Conservation (phyloP, 1,284 basidiomycete species). For the Tilletia walkeri region DNA sequence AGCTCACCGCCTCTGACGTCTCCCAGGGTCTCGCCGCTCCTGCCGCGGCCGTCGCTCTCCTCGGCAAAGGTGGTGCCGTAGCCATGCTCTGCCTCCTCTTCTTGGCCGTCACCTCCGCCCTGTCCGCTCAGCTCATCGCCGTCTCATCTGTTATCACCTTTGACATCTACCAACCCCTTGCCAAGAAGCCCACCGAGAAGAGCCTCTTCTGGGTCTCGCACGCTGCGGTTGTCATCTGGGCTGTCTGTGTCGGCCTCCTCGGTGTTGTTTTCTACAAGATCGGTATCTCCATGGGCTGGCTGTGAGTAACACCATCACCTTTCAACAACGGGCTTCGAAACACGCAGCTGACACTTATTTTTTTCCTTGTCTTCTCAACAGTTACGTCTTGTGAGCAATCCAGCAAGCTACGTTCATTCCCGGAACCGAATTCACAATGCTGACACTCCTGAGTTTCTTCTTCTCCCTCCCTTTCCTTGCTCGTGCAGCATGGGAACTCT, state of each 20-base stretch:
- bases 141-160: constrained; percentile 63
- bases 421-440: no score
- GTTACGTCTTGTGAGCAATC: constrained; percentile 22
- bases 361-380: constrained; percentile 15
- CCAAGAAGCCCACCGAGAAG: constrained; percentile 64
- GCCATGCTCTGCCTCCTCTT: constrained; percentile 74
- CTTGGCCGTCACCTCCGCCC: constrained; percentile 70
- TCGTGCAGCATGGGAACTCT: not conserved
- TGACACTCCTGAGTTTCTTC: not conserved
- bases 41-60: constrained; percentile 68
- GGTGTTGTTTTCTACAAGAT: constrained; percentile 85
- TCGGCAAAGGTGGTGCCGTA: constrained; percentile 68
- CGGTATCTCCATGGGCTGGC: constrained; percentile 71
- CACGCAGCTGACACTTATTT: not conserved
- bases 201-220: constrained; percentile 68
- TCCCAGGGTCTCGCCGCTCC: constrained; percentile 48
- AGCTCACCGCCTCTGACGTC: constrained; percentile 35
- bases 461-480: not conserved
- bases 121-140: constrained; percentile 84
- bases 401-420: no score
- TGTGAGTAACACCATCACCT: constrained; percentile 28
- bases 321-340: not conserved
- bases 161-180: constrained; percentile 68
- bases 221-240: constrained; percentile 66
- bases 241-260: constrained; percentile 74